Percentiles rank a stretch among this genome's conserved stretches.
Evolutionary conservation across 768 basidiomycete genomes (phyloP).

Genomic region (Pisolithus albus): DNA sequence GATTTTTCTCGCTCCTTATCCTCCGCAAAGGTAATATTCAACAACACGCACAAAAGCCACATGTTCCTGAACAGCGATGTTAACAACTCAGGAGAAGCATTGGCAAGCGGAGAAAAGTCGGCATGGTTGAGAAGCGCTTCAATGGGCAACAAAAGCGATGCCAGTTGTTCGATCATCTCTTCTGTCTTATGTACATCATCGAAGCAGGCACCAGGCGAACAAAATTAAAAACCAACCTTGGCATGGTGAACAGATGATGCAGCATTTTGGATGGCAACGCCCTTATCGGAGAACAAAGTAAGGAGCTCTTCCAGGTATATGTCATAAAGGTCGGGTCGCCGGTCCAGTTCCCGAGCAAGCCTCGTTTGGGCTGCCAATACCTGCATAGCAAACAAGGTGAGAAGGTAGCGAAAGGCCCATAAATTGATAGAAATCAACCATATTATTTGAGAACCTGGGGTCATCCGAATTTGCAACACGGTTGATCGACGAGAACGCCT

Average conservation of each 20-base stretch:
- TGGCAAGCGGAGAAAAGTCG: constrained; percentile 55
- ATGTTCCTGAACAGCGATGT: constrained; percentile 81
- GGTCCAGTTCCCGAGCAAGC: constrained; percentile 71
- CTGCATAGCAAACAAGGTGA: constrained; percentile 29
- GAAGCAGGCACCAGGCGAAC: constrained; percentile 2
- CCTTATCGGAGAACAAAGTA: constrained; percentile 83
- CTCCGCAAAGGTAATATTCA: constrained; percentile 56
- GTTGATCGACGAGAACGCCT: constrained; percentile 78
- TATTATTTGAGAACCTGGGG: constrained; percentile 82
- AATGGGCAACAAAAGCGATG: constrained; percentile 83
- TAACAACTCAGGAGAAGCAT: constrained; percentile 52
- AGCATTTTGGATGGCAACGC: constrained; percentile 80
- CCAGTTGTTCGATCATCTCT: constrained; percentile 81
- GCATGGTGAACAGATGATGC: constrained; percentile 58
- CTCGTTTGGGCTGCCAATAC: constrained; percentile 88
- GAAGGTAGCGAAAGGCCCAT: background rate
- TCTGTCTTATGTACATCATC: constrained; percentile 44
- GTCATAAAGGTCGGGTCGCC: constrained; percentile 71
- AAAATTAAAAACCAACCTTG: constrained; percentile 41
- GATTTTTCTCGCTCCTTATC: constrained; percentile 44
- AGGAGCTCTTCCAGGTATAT: constrained; percentile 80
- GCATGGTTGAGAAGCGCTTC: constrained; percentile 74
- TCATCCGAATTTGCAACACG: constrained; percentile 85
- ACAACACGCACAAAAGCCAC: constrained; percentile 90
- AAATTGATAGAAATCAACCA: constrained; percentile 40